phyloP scores from a whole-genome alignment of 139 green algal genomes.

The Mychonastes homosphaera region DNA sequence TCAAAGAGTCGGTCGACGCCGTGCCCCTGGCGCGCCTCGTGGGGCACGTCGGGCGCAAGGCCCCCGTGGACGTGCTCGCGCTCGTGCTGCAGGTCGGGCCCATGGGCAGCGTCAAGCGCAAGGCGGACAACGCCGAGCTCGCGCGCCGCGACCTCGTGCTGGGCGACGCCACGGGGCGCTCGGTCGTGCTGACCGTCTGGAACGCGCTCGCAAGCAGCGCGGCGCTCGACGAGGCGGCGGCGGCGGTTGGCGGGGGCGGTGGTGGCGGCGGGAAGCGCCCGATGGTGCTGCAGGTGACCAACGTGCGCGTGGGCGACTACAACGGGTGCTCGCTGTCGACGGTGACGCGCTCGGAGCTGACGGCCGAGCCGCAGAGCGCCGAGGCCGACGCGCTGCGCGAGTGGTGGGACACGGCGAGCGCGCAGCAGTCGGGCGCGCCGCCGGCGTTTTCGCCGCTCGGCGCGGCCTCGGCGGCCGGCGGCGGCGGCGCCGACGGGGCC shows the following conservation, averaged over 20 bases:
- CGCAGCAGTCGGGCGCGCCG: conserved; percentile 21
- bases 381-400: conserved; percentile 32
- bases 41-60: conserved; percentile 45
- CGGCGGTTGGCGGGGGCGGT: neutral
- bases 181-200: conserved; percentile 70
- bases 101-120: conserved; percentile 66
- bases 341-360: conserved; percentile 13
- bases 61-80: conserved; percentile 61
- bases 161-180: conserved; percentile 52
- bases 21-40: conserved; percentile 50
- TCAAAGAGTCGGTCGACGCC: conserved; percentile 28
- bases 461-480: conserved; percentile 17
- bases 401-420: conserved; percentile 42
- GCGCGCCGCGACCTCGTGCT: conserved; percentile 57
- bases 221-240: conserved; percentile 34
- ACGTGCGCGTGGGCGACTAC: conserved; percentile 21
- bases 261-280: neutral
- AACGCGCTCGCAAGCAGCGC: conserved; percentile 28
- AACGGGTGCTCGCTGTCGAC: conserved; percentile 20
- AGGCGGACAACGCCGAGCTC: conserved; percentile 66
- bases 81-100: conserved; percentile 47
- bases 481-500: neutral
- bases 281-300: conserved; percentile 14
- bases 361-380: neutral
- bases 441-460: conserved; percentile 34